A percentile compares a stretch with the other conserved stretches of the same genome.
Evolutionary conservation across 2,329 filamentous ascomycete genomes (phyloP).

Genomic region (Fusarium subtropicale): DNA sequence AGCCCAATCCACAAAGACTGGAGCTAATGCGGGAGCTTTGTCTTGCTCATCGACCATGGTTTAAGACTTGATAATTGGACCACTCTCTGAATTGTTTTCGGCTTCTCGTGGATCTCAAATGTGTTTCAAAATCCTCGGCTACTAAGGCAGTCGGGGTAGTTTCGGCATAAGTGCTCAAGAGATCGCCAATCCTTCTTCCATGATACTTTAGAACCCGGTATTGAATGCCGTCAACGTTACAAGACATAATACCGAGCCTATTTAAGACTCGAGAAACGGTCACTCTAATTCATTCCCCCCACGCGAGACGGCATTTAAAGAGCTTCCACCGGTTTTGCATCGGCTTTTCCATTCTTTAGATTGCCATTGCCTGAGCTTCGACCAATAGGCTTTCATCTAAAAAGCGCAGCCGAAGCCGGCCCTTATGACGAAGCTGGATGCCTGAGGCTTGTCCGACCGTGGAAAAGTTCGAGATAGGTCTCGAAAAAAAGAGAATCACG

Average conservation of each 20-base stretch:
- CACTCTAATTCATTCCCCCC: neutral
- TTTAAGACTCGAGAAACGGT: neutral
- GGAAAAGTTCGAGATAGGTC: slow-evolving; percentile 49
- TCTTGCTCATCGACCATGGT: slow-evolving; percentile 1
- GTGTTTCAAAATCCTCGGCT: slow-evolving; percentile 14
- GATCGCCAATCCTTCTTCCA: neutral
- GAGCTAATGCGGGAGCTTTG: neutral
- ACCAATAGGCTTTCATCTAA: slow-evolving; percentile 35
- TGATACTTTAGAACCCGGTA: neutral
- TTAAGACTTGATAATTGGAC: neutral
- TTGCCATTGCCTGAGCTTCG: slow-evolving; percentile 3
- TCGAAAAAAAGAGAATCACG: slow-evolving; percentile 41
- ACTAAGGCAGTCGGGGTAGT: slow-evolving; percentile 34
- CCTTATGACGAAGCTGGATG: slow-evolving; percentile 49
- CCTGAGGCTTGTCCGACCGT: slow-evolving; percentile 43
- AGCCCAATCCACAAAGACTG: neutral
- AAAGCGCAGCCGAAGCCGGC: slow-evolving; percentile 42
- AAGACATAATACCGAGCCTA: neutral
- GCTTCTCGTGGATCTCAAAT: slow-evolving; percentile 20
- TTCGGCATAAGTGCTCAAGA: slow-evolving; percentile 43
- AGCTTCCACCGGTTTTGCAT: slow-evolving; percentile 28
- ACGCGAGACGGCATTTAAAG: neutral
- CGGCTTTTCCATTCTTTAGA: slow-evolving; percentile 28
- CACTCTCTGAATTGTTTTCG: slow-evolving; percentile 24
- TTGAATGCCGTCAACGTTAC: neutral